Evolutionary conservation across 805 yeast species (phyloP).

Genomic region (Candida tibetensis): DNA sequence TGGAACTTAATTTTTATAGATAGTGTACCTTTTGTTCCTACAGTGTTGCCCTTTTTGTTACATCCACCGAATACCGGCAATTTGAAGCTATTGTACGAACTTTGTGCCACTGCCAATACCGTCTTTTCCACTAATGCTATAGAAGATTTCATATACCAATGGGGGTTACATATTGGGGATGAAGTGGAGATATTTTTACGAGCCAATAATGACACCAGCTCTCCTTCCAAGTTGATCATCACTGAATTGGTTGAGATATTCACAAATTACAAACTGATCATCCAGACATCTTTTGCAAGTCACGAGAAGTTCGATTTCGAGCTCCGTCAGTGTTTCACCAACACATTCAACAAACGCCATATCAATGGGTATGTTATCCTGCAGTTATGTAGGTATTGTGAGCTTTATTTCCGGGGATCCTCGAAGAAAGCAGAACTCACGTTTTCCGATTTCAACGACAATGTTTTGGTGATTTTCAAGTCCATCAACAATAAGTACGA

Average conservation of each 20-base stretch:
- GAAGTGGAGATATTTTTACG: conserved; percentile 9
- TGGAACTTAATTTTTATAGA: conserved; percentile 32
- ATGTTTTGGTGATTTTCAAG: conserved; percentile 29
- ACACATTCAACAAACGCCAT: conserved; percentile 13
- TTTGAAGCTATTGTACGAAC: conserved; percentile 2
- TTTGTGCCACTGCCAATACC: conserved; percentile 2
- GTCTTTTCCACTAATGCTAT: conserved; percentile 20
- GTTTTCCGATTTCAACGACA: conserved; percentile 16
- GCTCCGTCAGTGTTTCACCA: conserved; percentile 27
- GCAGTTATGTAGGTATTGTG: conserved; percentile 33
- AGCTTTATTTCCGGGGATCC: conserved; percentile 22
- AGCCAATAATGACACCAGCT: not conserved
- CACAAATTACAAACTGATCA: conserved; percentile 11
- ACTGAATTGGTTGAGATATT: conserved; percentile 13
- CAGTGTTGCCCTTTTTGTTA: conserved; percentile 20
- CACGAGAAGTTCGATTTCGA: conserved; percentile 21
- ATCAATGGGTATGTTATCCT: conserved; percentile 16
- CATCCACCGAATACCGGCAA: conserved; percentile 1
- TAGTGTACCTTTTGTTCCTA: conserved; percentile 18
- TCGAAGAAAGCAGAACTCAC: conserved; percentile 10
- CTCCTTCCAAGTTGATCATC: not conserved
- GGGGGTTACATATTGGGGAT: conserved; percentile 20
- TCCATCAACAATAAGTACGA: conserved; percentile 32
- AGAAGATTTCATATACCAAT: conserved; percentile 18
- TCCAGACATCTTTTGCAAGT: conserved; percentile 10